These are phyloP conservation scores for Quercus cerris DNA, from an alignment of 306 rosid species.

Conservation along the genomic window DNA sequence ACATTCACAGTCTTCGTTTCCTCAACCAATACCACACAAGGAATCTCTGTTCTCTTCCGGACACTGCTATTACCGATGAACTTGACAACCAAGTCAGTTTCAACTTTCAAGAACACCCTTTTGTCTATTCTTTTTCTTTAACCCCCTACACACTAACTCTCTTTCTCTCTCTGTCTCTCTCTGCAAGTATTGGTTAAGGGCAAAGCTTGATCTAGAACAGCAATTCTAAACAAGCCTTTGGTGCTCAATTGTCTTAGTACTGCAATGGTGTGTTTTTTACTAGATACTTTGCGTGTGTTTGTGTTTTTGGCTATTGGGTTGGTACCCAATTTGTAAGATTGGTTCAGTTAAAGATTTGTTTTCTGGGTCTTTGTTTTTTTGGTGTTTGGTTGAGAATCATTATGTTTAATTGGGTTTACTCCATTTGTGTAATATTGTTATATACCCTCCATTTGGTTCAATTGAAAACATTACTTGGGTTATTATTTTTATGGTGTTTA, in stretches of 20 bases:
- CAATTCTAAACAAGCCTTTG: slow-evolving; percentile 61
- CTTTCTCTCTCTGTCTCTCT: background rate
- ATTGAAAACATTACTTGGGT: too few species aligned
- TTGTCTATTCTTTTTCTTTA: background rate
- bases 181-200: slow-evolving; percentile 52
- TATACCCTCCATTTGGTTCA: too few species aligned
- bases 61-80: slow-evolving; percentile 16
- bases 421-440: too few species aligned
- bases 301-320: background rate
- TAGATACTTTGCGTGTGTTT: background rate
- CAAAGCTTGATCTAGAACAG: slow-evolving; percentile 53
- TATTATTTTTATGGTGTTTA: too few species aligned
- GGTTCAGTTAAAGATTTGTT: too few species aligned
- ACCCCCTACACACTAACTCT: background rate
- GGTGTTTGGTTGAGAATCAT: background rate
- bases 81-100: slow-evolving; percentile 32
- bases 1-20: too few species aligned
- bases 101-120: slow-evolving; percentile 3
- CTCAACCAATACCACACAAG: background rate
- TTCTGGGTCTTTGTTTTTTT: background rate
- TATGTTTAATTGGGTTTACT: too few species aligned
- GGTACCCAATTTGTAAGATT: background rate
- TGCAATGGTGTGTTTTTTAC: slow-evolving; percentile 32
- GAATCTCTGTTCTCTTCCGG: slow-evolving; percentile 35
- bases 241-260: slow-evolving; percentile 56